phyloP scores from a whole-genome alignment of 768 basidiomycete genomes.

The Tephrocybe sp. region DNA sequence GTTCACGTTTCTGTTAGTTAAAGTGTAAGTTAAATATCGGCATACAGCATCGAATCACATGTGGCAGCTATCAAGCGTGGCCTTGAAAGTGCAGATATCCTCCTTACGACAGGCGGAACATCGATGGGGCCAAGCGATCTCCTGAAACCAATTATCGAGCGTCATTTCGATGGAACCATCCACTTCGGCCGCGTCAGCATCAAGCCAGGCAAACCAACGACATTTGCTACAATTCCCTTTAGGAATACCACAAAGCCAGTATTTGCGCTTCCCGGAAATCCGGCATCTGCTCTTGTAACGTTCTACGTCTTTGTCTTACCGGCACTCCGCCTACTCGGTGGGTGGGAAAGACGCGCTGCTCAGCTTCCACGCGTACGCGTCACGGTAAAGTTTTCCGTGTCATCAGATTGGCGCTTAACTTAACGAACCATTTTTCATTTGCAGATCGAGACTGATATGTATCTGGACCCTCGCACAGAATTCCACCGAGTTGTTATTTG shows the following conservation, averaged over 20 bases:
- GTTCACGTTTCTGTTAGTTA: constrained; percentile 10
- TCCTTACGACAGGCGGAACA: constrained; percentile 87
- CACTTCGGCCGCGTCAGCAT: constrained; percentile 86
- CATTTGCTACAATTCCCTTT: constrained; percentile 75
- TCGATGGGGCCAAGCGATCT: constrained; percentile 90
- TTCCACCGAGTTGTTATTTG: constrained; percentile 77
- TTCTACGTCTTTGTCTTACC: constrained; percentile 86
- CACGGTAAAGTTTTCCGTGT: constrained; percentile 41
- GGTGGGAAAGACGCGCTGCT: constrained; percentile 52
- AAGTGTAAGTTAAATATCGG: not conserved
- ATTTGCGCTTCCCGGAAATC: constrained; percentile 89
- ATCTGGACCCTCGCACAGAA: constrained; percentile 71
- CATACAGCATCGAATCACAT: constrained; percentile 52
- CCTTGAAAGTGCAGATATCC: constrained; percentile 61
- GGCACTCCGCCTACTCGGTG: constrained; percentile 68
- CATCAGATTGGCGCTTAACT: not conserved
- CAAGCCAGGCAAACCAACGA: constrained; percentile 87
- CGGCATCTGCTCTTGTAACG: constrained; percentile 83
- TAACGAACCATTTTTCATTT: not conserved
- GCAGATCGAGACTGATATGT: constrained; percentile 60
- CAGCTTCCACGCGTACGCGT: constrained; percentile 63
- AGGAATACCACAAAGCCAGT: constrained; percentile 50
- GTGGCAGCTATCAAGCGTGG: constrained; percentile 54
- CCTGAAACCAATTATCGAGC: constrained; percentile 85
- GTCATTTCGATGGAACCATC: constrained; percentile 67